Base-by-base conservation (phyloP, 495 filamentous ascomycete species). In the Mycothermus thermophilus region DNA sequence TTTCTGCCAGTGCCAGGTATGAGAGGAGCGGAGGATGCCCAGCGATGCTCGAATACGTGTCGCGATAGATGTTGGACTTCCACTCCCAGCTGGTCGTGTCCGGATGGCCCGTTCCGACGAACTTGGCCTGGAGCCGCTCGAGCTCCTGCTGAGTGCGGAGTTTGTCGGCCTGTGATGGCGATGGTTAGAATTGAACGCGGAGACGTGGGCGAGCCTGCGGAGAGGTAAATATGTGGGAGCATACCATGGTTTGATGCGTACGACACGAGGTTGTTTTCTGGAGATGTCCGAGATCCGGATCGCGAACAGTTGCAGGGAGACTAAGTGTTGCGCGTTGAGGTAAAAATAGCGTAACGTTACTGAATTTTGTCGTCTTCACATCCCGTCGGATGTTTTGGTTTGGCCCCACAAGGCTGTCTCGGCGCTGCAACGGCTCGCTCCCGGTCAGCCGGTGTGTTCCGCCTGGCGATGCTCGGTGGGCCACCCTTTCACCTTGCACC, bases 21-120 rank as follows among this genome's bases (percentile, higher is more conserved):
- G 76, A 72, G 11, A 95, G 67, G 36, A 95, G 59, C 2, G 86
- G 78, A 13, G 87, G 81, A 52, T 99, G 90, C 13, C 90, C 90
- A 46, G 94, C 71, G 49, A 90, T 84, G 38, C 71, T 80, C 8
- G 86, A 73, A 51, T 77, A 83, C 23, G 72, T 80, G 57, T 93
- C 86, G 47, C 83, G 80, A 43, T 87, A 69, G 51, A 90, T 79
- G 58, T 99, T 99, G 20, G 78, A 80, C 32, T 76, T 72, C 86
- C 88, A 99, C 64, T 99, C 90, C 74, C 71, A 85, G 51, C 81
- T 86, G 11, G 90, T 95, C 7, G 92, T 96, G 63, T 99, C 90
- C 32, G 90, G 84, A 60, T 95, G 87, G n/a, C 92, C 92, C 8
- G 87, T 96, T 53, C 90, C 90, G 50, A 97, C 66, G 64, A 90